Evolutionary conservation across 345 rosid species (phyloP).

Genomic region (Eucalyptus sp.): DNA sequence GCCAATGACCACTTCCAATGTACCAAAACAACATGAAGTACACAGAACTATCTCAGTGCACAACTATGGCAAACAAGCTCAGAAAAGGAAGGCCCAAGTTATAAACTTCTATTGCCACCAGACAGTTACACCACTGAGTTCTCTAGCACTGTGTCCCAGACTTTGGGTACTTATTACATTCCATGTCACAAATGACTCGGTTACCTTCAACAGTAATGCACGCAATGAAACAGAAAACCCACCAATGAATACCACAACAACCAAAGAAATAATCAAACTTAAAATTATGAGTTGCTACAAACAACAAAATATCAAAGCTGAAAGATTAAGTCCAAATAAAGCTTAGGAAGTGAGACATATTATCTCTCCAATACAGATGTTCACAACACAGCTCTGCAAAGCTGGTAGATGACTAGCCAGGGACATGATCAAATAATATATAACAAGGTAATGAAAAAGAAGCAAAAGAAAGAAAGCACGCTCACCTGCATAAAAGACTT

Average conservation of each 20-base stretch:
- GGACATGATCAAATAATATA: neutral
- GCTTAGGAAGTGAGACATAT: neutral
- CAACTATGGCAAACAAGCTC: neutral
- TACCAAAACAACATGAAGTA: neutral
- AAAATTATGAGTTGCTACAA: neutral
- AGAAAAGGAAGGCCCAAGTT: neutral
- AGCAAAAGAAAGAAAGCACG: neutral
- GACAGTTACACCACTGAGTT: neutral
- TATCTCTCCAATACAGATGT: neutral
- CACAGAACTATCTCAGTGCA: neutral
- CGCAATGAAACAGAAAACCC: neutral
- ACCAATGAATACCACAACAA: neutral
- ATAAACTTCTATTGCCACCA: neutral
- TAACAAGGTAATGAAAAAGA: neutral
- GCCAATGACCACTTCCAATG: neutral
- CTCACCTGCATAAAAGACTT: slow-evolving; percentile 92
- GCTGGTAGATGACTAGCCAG: neutral
- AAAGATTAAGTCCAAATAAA: neutral
- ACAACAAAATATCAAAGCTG: neutral
- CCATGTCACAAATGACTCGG: neutral
- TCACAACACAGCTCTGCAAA: neutral
- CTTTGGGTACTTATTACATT: neutral
- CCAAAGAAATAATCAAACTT: neutral
- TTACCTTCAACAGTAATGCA: neutral
- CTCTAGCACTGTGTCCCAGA: neutral